A percentile compares a stretch with the other conserved stretches of the same genome.
Conservation (phyloP, 345 rosid species). For the Eucalyptus marginata region DNA sequence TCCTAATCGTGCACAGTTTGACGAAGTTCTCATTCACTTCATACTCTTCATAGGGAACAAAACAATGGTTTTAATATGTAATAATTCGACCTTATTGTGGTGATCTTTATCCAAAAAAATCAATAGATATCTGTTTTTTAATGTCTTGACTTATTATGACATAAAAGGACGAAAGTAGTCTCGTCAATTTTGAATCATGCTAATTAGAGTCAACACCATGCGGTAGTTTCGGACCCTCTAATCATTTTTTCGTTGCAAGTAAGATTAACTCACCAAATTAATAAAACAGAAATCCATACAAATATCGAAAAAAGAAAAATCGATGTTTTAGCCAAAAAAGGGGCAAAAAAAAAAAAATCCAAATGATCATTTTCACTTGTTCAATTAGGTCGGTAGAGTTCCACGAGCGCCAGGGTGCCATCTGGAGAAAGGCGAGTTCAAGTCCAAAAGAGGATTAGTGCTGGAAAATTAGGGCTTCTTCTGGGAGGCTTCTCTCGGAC, state of each 20-base stretch:
- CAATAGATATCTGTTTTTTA: accelerated
- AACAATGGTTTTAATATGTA: not conserved
- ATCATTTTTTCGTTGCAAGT: not conserved
- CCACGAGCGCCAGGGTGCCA: not conserved
- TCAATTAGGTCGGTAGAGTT: not conserved
- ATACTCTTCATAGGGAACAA: accelerated
- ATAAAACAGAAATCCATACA: not conserved
- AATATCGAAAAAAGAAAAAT: not conserved
- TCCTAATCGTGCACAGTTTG: accelerated
- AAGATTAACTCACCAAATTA: not conserved
- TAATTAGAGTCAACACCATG: not conserved
- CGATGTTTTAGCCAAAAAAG: accelerated
- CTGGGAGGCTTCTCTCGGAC: not conserved
- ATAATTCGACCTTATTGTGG: not conserved
- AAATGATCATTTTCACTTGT: not conserved
- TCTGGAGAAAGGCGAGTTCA: not conserved
- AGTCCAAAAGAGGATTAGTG: not conserved
- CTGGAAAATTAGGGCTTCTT: not conserved
- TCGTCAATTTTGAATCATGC: not conserved
- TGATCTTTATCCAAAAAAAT: not conserved
- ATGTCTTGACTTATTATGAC: not conserved
- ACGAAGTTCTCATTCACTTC: not conserved
- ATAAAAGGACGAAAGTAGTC: not conserved
- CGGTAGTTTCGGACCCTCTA: not conserved
- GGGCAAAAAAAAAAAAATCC: accelerated